These are phyloP conservation scores for Penicillium freii DNA, from an alignment of 2,329 filamentous ascomycete species.

Conservation along the genomic window DNA sequence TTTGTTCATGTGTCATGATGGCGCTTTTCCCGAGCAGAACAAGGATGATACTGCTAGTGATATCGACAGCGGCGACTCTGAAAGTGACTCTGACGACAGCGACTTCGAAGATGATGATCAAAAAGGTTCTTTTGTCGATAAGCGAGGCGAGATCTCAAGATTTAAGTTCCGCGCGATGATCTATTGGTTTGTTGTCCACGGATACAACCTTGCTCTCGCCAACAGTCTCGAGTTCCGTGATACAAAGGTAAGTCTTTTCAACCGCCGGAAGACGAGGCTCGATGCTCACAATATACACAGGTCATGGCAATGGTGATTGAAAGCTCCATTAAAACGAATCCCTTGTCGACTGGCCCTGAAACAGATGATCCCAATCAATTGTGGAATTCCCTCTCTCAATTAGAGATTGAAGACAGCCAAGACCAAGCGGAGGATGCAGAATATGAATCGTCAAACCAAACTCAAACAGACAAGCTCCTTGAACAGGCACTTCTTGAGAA, in stretches of 20 bases:
- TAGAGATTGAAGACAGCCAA: neutral
- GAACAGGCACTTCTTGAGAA: conserved; percentile 2
- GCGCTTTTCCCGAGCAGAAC: conserved; percentile 31
- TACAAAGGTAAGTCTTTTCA: conserved; percentile 53
- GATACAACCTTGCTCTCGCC: conserved; percentile 62
- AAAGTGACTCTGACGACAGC: neutral
- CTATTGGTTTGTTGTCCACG: conserved; percentile 53
- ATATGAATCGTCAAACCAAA: neutral
- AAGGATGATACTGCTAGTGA: neutral
- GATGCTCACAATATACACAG: conserved; percentile 11
- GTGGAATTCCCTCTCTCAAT: neutral
- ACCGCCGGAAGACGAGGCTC: neutral
- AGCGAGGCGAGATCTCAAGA: conserved; percentile 13
- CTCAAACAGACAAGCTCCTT: neutral
- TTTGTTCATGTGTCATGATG: conserved; percentile 69
- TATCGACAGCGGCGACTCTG: neutral
- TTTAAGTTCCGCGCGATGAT: conserved; percentile 51
- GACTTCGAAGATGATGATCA: neutral
- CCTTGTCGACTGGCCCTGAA: neutral
- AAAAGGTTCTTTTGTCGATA: neutral
- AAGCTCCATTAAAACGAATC: conserved; percentile 7
- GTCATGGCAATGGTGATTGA: conserved; percentile 24
- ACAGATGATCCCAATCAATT: neutral
- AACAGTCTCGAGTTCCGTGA: conserved; percentile 63
- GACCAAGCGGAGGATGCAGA: neutral